Evolutionary conservation across 2,329 filamentous ascomycete genomes (phyloP), one percentile per base, ranked within the genome.

Genomic region (Ceratocystis lukuohia): DNA sequence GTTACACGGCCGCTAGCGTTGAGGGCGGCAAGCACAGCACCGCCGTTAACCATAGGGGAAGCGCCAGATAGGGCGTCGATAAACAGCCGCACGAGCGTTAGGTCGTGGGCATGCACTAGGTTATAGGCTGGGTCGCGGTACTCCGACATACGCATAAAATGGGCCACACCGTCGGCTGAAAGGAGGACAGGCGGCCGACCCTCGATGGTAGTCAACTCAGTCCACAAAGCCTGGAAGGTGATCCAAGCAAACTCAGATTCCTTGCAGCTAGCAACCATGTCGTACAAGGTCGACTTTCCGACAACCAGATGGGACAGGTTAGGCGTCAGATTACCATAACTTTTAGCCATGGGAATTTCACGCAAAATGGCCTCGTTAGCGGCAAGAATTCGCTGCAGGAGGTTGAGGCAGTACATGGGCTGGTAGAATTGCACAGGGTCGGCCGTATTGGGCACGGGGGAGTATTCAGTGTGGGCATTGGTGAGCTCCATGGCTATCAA

Each of bases 21-120:
- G 28, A 86, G 90, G 68, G 89, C 84, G 68, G 84, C 92, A 46
- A 96, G 76, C 66, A 96, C 76, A 68, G 88, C 83, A 67, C 91
- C 92, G 69, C 93, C 93, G 74, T 93, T 93, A 64, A 80, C 77
- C 61, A 87, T 78, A 22, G 71, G 70, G 41, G 75, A 76, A 73
- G 75, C 77, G 67, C 88, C 87, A 33, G 82, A 82, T 33, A 97
- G 80, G 66, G 88, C 82, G 64, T 88, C 84, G 68, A 88, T 76
- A 75, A 96, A 96, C 70, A 88, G 82, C 66, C 85, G 82, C 64
- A 96, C 80, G 25, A 96, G 80, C 28, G 83, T 80, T 37, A 99
- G 81, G 72, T 97, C 88, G 76, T 96, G 90, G 33, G 91, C 82
- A 78, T 99, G 94, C 69, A 99, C 88, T 15, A 80, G 80, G 69